Base-by-base conservation (phyloP, 164 flowering plant species). In the Sextonia rubra region DNA sequence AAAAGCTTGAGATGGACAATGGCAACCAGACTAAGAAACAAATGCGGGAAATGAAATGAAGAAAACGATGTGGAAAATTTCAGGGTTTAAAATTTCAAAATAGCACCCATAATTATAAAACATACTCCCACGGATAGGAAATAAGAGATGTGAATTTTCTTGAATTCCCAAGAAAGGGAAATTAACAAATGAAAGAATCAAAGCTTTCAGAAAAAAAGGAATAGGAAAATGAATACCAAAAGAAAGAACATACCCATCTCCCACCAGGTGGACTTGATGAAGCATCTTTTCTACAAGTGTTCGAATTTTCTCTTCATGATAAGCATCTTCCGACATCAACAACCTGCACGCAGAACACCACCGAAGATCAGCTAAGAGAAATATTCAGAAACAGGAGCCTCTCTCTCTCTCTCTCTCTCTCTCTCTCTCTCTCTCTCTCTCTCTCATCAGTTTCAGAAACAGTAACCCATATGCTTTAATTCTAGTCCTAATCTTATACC, bases 201-300 rank as follows among this genome's bases (percentile, higher is more conserved):
- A 1, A 52, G 58, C 3, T 32, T 32, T 32, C n/a, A 32, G 8
- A 32, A 32, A 29, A 1, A 29, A 29, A 29, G n/a, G n/a, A 32
- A 32, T 4, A 32, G 7, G 7, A 32, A 17, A 18, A 37, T 24
- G 25, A 66, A 29, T 20, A 23, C 62, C 32, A 60, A 48, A 77
- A 25, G 12, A 68, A 72, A 64, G 22, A 68, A 69, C 89, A 75
- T 89, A 93, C 98, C 98, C 97, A 79, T 85, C 85, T 71, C 97
- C 97, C 11, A 90, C 75, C 75, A 86, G 73, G 71, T 89, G 98
- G 29, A 81, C 85, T 69, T 88, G 86, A 17, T 74, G 83, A 79
- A 90, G 82, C 93, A 93, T 83, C 62, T 72, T 77, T 69, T 84
- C 84, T 67, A 83, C 73, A 25, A 83, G 66, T 63, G 73, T 52